Evolutionary conservation across 1,284 basidiomycete genomes (phyloP).

Genomic region (Microbotryum scabiosae): DNA sequence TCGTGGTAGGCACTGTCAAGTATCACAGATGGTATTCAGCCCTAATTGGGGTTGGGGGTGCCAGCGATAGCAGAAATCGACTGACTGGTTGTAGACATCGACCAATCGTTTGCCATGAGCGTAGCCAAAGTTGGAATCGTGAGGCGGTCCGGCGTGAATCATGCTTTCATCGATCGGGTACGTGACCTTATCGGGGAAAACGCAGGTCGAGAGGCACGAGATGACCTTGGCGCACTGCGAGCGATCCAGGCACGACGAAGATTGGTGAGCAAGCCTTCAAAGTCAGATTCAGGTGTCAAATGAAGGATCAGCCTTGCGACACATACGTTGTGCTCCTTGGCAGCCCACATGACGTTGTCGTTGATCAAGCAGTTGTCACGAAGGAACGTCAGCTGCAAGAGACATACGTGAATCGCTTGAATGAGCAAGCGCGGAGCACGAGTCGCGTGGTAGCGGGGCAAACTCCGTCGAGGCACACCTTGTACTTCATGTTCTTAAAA

Average conservation of each 20-base stretch:
- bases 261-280: not conserved
- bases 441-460: not conserved
- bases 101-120: slow-evolving; percentile 88
- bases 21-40: not conserved
- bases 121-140: slow-evolving; percentile 84
- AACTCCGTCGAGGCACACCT: slow-evolving; percentile 46
- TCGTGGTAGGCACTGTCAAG: slow-evolving; percentile 70
- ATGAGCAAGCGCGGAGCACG: not conserved
- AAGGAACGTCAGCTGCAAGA: slow-evolving; percentile 62
- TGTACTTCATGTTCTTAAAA: slow-evolving; percentile 84
- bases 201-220: slow-evolving; percentile 78
- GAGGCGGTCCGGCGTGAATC: slow-evolving; percentile 77
- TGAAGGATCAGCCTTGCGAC: not conserved
- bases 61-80: not conserved
- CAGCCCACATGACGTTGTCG: slow-evolving; percentile 70
- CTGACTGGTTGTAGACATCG: slow-evolving; percentile 78
- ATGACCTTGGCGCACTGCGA: slow-evolving; percentile 57
- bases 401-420: not conserved
- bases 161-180: slow-evolving; percentile 85
- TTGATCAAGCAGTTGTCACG: slow-evolving; percentile 86
- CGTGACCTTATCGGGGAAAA: slow-evolving; percentile 69
- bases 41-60: not conserved
- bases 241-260: not conserved
- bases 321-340: slow-evolving; percentile 51
- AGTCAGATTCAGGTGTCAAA: not conserved